A percentile compares a stretch with the other conserved stretches of the same genome.
phyloP scores from a whole-genome alignment of 768 basidiomycete species.

The Lactarius psammicola region DNA sequence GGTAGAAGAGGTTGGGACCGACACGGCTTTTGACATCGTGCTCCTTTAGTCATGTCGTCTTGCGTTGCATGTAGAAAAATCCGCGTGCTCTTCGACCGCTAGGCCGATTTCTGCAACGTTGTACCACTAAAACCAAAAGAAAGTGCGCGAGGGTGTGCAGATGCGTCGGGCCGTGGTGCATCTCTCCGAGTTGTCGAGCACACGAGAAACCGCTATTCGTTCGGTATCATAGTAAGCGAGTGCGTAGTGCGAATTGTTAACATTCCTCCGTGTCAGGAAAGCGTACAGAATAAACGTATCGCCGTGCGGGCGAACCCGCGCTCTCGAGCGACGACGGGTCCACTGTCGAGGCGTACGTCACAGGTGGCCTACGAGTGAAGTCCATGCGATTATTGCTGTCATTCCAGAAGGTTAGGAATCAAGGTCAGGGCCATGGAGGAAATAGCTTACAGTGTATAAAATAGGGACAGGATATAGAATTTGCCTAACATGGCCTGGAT shows the following conservation, averaged over 20 bases:
- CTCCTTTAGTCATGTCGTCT: not conserved
- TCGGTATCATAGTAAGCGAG: not conserved
- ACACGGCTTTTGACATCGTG: not conserved
- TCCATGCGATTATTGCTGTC: conserved; percentile 23
- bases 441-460: conserved; percentile 12
- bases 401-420: not conserved
- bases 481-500: conserved; percentile 26
- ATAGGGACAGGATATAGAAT: conserved; percentile 19
- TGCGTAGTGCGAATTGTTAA: not conserved
- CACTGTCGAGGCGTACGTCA: conserved; percentile 1
- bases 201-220: not conserved
- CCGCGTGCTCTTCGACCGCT: not conserved
- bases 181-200: not conserved
- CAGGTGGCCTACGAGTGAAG: not conserved
- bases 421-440: not conserved
- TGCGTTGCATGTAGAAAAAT: not conserved
- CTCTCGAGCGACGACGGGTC: not conserved
- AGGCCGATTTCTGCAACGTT: not conserved
- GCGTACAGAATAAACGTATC: conserved; percentile 9
- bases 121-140: not conserved
- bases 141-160: not conserved
- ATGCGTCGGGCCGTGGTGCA: not conserved
- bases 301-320: not conserved
- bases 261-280: conserved; percentile 1
- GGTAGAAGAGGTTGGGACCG: too few relatives aligned